Conservation (phyloP, 2,329 filamentous ascomycete species). For the Fragosphaeria purpurea region DNA sequence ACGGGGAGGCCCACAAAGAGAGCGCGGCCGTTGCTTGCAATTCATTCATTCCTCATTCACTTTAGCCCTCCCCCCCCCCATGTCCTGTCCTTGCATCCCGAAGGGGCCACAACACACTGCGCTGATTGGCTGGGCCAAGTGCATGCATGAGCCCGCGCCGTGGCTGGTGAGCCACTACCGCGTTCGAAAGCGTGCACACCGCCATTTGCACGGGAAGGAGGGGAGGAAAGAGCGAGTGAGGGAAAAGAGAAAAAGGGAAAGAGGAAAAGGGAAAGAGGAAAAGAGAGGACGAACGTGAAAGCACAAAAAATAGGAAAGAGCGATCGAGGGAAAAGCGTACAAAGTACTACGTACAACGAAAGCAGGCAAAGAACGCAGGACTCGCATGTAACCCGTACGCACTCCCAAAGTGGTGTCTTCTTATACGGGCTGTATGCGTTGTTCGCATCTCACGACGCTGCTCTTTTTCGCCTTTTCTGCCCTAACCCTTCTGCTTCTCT, state of each 20-base stretch:
- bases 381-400: too few species aligned
- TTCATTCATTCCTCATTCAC: too few species aligned
- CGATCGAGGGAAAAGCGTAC: too few species aligned
- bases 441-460: neutral
- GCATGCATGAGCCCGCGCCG: conserved; percentile 13
- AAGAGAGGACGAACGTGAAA: neutral
- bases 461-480: too few species aligned
- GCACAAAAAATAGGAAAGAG: neutral
- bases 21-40: conserved; percentile 9
- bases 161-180: conserved; percentile 14
- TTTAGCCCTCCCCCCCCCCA: too few species aligned
- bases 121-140: conserved; percentile 9
- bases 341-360: too few species aligned
- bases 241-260: neutral
- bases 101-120: neutral
- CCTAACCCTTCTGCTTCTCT: neutral
- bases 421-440: neutral
- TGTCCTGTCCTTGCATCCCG: conserved; percentile 8
- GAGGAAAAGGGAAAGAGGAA: neutral
- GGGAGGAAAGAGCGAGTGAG: neutral
- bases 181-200: conserved; percentile 9
- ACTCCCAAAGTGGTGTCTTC: too few species aligned
- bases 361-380: too few species aligned
- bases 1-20: neutral
- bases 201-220: conserved; percentile 8